phyloP scores from a whole-genome alignment of 2,329 filamentous ascomycete species.

The Fusarium azukiicola region DNA sequence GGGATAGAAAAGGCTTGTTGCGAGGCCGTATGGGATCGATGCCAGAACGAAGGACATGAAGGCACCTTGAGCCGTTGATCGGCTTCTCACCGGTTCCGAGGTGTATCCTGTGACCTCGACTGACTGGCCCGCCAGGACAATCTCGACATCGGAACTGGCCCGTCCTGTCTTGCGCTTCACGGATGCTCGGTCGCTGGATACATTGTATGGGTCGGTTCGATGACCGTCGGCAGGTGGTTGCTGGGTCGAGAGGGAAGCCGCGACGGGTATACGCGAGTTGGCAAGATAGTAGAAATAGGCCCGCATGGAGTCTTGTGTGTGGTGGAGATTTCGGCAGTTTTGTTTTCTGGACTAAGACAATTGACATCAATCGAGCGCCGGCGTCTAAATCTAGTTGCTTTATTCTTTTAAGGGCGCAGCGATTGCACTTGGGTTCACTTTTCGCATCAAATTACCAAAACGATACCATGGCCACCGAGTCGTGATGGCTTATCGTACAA shows the following conservation, averaged over 20 bases:
- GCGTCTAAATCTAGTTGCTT: neutral
- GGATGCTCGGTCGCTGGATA: neutral
- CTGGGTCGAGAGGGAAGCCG: neutral
- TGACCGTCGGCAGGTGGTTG: neutral
- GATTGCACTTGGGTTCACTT: neutral
- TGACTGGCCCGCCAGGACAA: neutral
- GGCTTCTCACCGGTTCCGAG: neutral
- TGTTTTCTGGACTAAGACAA: too few species aligned
- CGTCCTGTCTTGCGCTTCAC: neutral
- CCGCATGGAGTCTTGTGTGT: too few species aligned
- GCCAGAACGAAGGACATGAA: constrained; percentile 21
- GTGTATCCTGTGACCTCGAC: constrained; percentile 9
- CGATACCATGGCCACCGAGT: neutral
- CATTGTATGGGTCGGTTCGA: neutral
- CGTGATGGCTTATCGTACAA: neutral
- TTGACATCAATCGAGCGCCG: too few species aligned
- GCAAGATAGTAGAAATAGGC: too few species aligned
- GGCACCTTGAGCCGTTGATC: constrained; percentile 13
- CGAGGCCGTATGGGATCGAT: too few species aligned
- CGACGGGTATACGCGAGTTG: neutral
- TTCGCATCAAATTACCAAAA: neutral
- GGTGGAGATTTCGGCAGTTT: too few species aligned
- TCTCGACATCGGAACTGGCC: neutral
- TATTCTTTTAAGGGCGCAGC: neutral
- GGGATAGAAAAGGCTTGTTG: too few species aligned